phyloP scores from a whole-genome alignment of 78 protist species.

The Planoprotostelium fungivorum region DNA sequence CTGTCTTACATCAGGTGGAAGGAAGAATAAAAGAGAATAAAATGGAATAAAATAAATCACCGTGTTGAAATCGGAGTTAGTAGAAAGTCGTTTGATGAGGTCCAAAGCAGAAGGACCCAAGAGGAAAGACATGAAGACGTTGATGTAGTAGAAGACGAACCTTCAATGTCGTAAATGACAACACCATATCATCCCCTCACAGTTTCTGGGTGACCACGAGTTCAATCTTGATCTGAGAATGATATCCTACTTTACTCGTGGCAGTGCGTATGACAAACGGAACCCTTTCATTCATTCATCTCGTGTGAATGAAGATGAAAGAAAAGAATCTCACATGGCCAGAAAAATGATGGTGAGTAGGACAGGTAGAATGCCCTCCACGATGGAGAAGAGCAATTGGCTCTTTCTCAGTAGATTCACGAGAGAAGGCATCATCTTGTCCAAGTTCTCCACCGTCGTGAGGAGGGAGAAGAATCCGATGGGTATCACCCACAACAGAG shows the following conservation, averaged over 20 bases:
- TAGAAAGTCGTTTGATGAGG: neutral
- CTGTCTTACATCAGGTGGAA: neutral
- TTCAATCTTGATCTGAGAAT: too few species aligned
- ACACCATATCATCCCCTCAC: too few species aligned
- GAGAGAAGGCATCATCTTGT: neutral
- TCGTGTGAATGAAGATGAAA: too few species aligned
- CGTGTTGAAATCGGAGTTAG: neutral
- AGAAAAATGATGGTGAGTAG: neutral
- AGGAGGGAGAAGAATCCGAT: neutral
- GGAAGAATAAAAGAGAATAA: too few species aligned
- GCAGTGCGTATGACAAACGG: too few species aligned
- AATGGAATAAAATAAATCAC: neutral
- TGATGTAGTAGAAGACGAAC: neutral
- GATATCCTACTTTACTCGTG: too few species aligned
- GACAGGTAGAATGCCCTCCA: neutral
- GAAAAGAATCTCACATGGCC: too few species aligned
- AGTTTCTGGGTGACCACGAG: too few species aligned
- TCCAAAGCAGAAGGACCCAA: neutral
- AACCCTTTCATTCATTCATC: too few species aligned
- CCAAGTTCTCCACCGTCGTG: neutral
- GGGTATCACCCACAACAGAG: neutral
- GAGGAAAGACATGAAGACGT: neutral
- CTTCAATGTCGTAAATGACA: too few species aligned
- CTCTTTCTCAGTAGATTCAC: neutral
- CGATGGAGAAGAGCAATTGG: neutral